Base-by-base conservation (phyloP, 352 stramenopile genomes). In the Thraustotheca clavata region DNA sequence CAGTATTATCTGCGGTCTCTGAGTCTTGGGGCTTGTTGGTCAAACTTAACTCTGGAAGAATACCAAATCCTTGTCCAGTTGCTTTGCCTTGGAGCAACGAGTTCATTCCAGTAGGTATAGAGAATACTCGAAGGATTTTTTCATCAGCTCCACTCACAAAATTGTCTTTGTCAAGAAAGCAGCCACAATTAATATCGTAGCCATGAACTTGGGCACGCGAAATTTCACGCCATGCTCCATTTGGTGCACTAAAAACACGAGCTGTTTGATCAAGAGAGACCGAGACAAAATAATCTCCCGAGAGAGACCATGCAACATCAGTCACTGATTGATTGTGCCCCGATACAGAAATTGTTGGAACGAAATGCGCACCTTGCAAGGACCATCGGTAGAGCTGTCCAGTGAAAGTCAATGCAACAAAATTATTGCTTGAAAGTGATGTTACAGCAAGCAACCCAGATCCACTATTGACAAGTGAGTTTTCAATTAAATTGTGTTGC, bases 61-160 rank as follows among this genome's bases (percentile, higher is more conserved):
- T 27, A 31, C 57, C 57, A 40, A 65, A 65, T 3, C 57, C 57
- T 14, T 7, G 20, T 18, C 35, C 16, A 4, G 38, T 46, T 16
- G 26, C 4, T 32, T 18, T 22, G 0, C 57, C 57, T 9, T n/a
- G 22, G 16, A 65, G n/a, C 1, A 65, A 26, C n/a, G 38, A 26
- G 18, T 27, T 18, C 57, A 65, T 41, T 29, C 57, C 57, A 12
- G 22, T 20, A 9, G 57, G 57, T n/a, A 65, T 46, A n/a, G n/a
- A 29, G 34, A 65, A 65, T 16, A 65, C 75, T 2, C 83, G 79
- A n/a, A 92, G 52, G 62, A 92, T 88, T 65, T 92, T 91, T 52
- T 92, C 83, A 49, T 90, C 83, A 0, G 83, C 80, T n/a, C 83
- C 83, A 27, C 80, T 88, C 8, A 92, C 80, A 46, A 89, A 89